These are phyloP conservation scores for Brasilioporus rufonigricans DNA, from an alignment of 768 basidiomycete genomes.

Conservation along the genomic window DNA sequence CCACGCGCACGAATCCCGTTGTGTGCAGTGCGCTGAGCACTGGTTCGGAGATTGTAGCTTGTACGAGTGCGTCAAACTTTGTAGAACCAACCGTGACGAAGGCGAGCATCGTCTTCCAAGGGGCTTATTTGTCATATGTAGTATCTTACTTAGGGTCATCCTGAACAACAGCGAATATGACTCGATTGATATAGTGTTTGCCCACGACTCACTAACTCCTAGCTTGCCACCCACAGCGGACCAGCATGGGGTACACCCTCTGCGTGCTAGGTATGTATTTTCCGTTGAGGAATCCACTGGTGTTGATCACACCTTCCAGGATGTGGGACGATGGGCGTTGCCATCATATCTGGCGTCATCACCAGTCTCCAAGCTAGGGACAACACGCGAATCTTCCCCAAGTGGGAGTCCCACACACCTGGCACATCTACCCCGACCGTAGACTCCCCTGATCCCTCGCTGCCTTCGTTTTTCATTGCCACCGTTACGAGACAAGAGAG, in stretches of 20 bases:
- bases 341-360: slow-evolving; percentile 90
- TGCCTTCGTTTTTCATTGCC: slow-evolving; percentile 80
- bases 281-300: slow-evolving; percentile 3
- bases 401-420: slow-evolving; percentile 70
- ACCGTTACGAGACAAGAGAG: slow-evolving; percentile 82
- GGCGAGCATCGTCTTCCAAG: slow-evolving; percentile 31
- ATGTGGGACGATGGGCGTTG: slow-evolving; percentile 98
- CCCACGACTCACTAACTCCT: neutral
- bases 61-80: slow-evolving; percentile 73
- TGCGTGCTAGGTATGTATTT: slow-evolving; percentile 69
- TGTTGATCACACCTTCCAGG: slow-evolving; percentile 44
- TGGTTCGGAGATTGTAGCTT: slow-evolving; percentile 52
- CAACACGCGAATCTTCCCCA: slow-evolving; percentile 31
- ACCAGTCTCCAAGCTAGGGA: slow-evolving; percentile 66
- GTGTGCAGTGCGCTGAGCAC: slow-evolving; percentile 52
- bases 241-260: slow-evolving; percentile 84
- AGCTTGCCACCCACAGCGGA: neutral
- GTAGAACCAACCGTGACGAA: slow-evolving; percentile 93
- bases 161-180: neutral
- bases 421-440: slow-evolving; percentile 69
- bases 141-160: too few species aligned
- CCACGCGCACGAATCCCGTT: slow-evolving; percentile 57
- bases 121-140: too few species aligned
- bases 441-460: slow-evolving; percentile 56
- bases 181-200: slow-evolving; percentile 4